These are phyloP conservation scores for Blastomyces gilchristii DNA, from an alignment of 2,329 filamentous ascomycete genomes.

Conservation along the genomic window DNA sequence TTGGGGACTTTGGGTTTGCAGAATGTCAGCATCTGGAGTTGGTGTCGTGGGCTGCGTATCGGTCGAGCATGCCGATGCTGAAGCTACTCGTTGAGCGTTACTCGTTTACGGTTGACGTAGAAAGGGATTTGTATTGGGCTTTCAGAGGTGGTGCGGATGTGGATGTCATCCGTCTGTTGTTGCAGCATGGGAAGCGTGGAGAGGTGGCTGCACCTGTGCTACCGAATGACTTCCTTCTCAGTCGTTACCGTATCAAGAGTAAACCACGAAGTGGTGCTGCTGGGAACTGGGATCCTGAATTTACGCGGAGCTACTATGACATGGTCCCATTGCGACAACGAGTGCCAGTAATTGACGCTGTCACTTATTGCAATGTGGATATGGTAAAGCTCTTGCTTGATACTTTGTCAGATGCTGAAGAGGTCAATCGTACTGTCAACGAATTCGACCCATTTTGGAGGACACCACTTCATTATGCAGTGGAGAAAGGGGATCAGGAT, in stretches of 20 bases:
- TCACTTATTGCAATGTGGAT: not conserved
- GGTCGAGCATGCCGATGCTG: not conserved
- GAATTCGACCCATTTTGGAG: not conserved
- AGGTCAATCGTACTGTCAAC: not conserved
- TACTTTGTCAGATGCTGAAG: not conserved
- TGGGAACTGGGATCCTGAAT: not conserved
- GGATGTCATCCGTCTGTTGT: not conserved
- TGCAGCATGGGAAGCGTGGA: not conserved
- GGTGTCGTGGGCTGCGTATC: not conserved
- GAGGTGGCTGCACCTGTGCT: not conserved
- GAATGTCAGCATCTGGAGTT: not conserved
- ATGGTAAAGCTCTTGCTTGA: not conserved
- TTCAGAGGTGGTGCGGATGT: not conserved
- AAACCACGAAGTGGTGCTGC: not conserved
- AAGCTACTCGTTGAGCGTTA: not conserved
- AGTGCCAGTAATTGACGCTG: not conserved
- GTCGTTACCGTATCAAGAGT: not conserved
- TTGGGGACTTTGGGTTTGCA: not conserved
- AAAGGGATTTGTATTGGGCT: not conserved
- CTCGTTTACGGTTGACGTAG: not conserved
- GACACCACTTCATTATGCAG: not conserved
- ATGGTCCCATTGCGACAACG: not conserved
- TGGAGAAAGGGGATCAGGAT: not conserved
- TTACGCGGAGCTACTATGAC: not conserved
- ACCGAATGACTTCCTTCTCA: not conserved